Base-by-base conservation (phyloP, 2,329 filamentous ascomycete genomes). In the Fusarium oxysporum region DNA sequence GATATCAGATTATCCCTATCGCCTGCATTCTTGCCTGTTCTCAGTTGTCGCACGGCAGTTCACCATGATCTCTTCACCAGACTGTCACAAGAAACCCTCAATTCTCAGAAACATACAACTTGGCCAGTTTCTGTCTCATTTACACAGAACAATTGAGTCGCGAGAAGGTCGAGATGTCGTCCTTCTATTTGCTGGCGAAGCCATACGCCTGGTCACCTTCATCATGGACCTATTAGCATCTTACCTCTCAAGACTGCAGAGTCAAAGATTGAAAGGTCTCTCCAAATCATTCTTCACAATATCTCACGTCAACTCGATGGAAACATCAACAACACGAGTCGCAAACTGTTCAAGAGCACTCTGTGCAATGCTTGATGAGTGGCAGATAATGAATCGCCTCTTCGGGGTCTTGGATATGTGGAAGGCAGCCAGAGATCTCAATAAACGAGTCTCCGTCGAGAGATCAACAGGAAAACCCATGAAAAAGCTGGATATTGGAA, bases 361-460 rank as follows among this genome's bases (percentile, higher is more conserved):
- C 1, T 28, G 23, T 2, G 28, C 32, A 2, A 54, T 65, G 40
- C n/a, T 65, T 0, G 62, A 54, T 11, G 62, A 65, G 16, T 65
- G 62, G 57, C 62, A 65, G n/a, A 19, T 62, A 6, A 62, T 65
- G 62, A 53, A 62, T 28, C 62, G 57, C 12, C 62, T 65, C 3
- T 62, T 59, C 1, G 62, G 62, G 10, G 37, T 54, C 7, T 19
- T 65, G 6, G 56, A 62, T n/a, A 45, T 65, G 30, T 65, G 57
- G 40, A 62, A 44, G 3, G 30, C 57, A 14, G 11, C 45, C 2
- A 33, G 11, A 40, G 47, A 54, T 2, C 40, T 65, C 14, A 16
- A 30, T 2, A 21, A 4, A 10, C 17, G 25, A 1, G 10, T 58
- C 9, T 33, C n/a, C 6, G 1, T 33, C 4, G 21, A 28, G 1